phyloP scores from a whole-genome alignment of 106 monocot genomes.

The Chionographis japonica region DNA sequence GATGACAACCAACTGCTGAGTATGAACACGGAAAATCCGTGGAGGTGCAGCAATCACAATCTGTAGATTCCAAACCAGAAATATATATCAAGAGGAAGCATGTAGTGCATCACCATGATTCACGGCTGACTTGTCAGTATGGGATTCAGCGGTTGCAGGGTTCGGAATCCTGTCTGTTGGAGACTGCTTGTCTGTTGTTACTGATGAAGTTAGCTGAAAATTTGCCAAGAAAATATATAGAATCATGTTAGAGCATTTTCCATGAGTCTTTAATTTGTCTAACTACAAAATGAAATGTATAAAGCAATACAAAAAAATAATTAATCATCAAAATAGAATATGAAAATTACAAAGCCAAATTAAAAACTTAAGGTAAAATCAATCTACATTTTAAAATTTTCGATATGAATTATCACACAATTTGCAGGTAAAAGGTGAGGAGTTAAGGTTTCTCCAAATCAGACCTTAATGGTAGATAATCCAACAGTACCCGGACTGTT shows the following conservation, averaged over 20 bases:
- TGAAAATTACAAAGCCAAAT: not conserved
- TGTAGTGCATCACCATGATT: not conserved
- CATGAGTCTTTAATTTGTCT: not conserved
- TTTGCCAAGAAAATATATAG: not conserved
- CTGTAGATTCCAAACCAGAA: not conserved
- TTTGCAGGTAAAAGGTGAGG: not conserved
- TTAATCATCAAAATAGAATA: not conserved
- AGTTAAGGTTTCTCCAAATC: not conserved
- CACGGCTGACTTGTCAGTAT: not conserved
- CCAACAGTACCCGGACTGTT: slow-evolving; percentile 51
- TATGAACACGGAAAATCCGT: not conserved
- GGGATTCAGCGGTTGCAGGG: not conserved
- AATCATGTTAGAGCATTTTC: not conserved
- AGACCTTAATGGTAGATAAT: slow-evolving; percentile 53
- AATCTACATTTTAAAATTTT: not conserved
- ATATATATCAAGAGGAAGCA: not conserved
- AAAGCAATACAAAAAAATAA: not conserved
- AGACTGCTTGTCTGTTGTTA: not conserved
- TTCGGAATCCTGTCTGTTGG: not conserved
- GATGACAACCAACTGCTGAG: not conserved
- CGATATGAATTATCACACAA: not conserved
- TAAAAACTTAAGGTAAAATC: not conserved
- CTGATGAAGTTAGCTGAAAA: not conserved
- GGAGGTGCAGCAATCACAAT: not conserved
- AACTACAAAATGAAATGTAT: not conserved